These are phyloP conservation scores for Lentinus brumalis DNA, from an alignment of 768 basidiomycete species.

Conservation along the genomic window DNA sequence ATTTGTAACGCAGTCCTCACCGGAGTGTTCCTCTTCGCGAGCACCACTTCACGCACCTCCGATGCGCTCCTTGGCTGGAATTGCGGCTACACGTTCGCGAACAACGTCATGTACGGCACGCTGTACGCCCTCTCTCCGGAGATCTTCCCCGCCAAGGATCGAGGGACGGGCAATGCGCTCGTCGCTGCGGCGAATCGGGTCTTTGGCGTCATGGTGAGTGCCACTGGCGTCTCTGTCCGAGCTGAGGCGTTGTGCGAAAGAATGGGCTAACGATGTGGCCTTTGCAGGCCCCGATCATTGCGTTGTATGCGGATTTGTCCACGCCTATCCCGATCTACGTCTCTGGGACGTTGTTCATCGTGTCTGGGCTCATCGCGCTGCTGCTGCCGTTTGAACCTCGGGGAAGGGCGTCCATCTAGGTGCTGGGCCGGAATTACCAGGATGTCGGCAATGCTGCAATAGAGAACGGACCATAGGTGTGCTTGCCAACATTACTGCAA, in stretches of 20 bases:
- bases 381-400: constrained; percentile 57
- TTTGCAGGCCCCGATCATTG: constrained; percentile 48
- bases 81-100: constrained; percentile 55
- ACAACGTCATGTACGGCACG: constrained; percentile 55
- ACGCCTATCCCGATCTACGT: constrained; percentile 56
- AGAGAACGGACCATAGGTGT: too few relatives aligned
- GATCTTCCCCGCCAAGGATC: constrained; percentile 52
- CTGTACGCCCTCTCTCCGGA: constrained; percentile 45
- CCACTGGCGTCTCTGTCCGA: neutral
- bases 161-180: constrained; percentile 56
- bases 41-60: constrained; percentile 54
- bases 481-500: too few relatives aligned
- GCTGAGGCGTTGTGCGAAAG: neutral
- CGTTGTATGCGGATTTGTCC: constrained; percentile 46
- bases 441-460: too few relatives aligned
- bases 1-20: constrained; percentile 41
- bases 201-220: constrained; percentile 56
- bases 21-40: constrained; percentile 55
- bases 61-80: constrained; percentile 56
- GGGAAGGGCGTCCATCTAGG: constrained; percentile 53
- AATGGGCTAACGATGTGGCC: neutral
- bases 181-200: constrained; percentile 51
- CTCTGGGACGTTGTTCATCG: constrained; percentile 53
- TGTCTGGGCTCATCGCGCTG: constrained; percentile 47
- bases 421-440: neutral